phyloP scores from a whole-genome alignment of 1,139 yeast genomes.

The Suhomyces choctaworum region DNA sequence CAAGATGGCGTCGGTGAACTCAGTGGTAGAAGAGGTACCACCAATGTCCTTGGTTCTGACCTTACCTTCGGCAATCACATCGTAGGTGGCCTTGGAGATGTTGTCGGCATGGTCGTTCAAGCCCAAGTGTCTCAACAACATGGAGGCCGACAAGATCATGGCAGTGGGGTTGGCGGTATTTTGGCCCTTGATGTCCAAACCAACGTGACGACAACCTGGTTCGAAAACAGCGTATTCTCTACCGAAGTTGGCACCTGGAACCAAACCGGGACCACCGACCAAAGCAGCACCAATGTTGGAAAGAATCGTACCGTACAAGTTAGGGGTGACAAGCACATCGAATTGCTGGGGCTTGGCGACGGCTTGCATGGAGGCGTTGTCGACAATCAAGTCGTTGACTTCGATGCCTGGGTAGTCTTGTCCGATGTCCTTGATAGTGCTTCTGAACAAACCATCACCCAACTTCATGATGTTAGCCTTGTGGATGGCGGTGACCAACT shows the following conservation, averaged over 20 bases:
- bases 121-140: slow-evolving; percentile 94
- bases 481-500: slow-evolving; percentile 94
- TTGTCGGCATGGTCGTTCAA: slow-evolving; percentile 80
- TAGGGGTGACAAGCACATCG: slow-evolving; percentile 96
- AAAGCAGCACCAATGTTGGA: slow-evolving; percentile 98
- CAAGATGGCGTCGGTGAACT: slow-evolving; percentile 85
- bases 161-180: slow-evolving; percentile 98
- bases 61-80: slow-evolving; percentile 84
- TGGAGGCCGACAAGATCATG: slow-evolving; percentile 85
- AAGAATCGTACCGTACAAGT: slow-evolving; percentile 95
- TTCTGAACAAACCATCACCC: slow-evolving; percentile 97
- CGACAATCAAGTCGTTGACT: slow-evolving; percentile 93
- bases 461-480: slow-evolving; percentile 99
- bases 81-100: slow-evolving; percentile 85
- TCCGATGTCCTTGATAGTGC: slow-evolving; percentile 89
- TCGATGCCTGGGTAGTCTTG: slow-evolving; percentile 83
- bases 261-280: slow-evolving; percentile 98
- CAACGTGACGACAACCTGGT: slow-evolving; percentile 99
- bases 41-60: slow-evolving; percentile 83
- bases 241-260: slow-evolving; percentile 98
- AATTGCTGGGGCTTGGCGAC: slow-evolving; percentile 98
- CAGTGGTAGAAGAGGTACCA: slow-evolving; percentile 85
- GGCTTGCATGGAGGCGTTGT: slow-evolving; percentile 99
- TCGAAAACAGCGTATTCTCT: slow-evolving; percentile 97
- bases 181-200: slow-evolving; percentile 92